phyloP scores from a whole-genome alignment of 2,329 filamentous ascomycete species.

The Coniochaeta sp. region DNA sequence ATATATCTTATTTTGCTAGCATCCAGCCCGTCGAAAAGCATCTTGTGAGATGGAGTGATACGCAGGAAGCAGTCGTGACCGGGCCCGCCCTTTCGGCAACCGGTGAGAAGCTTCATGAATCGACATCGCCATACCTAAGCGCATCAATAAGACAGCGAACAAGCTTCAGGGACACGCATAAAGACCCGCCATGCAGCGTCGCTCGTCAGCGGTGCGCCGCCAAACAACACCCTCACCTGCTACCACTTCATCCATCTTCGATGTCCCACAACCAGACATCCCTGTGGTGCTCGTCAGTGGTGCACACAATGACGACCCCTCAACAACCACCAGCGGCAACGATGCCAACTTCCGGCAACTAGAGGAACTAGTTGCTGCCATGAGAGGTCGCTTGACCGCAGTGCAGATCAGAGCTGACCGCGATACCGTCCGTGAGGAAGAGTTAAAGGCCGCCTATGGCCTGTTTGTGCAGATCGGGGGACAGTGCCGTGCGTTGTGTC shows the following conservation, averaged over 20 bases:
- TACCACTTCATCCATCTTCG: background rate
- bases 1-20: too few relatives aligned
- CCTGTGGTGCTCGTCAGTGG: background rate
- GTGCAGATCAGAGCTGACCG: constrained; percentile 6
- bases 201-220: background rate
- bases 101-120: background rate
- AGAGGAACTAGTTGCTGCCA: constrained; percentile 13
- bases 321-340: constrained; percentile 4
- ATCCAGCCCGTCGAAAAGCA: too few relatives aligned
- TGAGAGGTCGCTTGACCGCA: background rate
- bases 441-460: background rate
- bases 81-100: background rate
- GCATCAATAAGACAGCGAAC: background rate
- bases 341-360: constrained; percentile 20
- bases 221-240: background rate
- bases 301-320: background rate
- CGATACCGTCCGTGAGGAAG: background rate
- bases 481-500: background rate
- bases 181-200: background rate
- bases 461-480: background rate
- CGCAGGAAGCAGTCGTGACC: background rate
- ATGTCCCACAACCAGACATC: background rate
- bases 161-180: background rate
- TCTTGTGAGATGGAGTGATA: background rate
- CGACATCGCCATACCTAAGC: background rate